Conservation (phyloP, 805 yeast genomes). For the Starmerella cellae region DNA sequence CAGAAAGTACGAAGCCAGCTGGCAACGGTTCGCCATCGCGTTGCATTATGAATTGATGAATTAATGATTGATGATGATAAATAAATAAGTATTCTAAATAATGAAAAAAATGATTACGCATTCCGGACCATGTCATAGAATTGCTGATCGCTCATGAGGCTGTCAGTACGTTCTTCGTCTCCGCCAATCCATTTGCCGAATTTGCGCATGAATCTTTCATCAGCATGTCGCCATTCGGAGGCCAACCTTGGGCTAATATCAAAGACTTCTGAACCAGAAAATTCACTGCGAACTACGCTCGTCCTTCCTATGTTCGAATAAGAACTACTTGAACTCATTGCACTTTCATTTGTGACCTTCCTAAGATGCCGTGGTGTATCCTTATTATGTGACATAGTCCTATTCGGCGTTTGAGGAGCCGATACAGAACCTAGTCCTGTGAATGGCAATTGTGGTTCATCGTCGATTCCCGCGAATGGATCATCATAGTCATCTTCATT, state of each 20-base stretch:
- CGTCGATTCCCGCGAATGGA: conserved; percentile 21
- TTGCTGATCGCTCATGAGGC: conserved; percentile 15
- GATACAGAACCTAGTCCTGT: background rate
- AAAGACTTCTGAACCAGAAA: conserved; percentile 18
- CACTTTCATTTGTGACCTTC: conserved; percentile 10
- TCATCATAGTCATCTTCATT: conserved; percentile 20
- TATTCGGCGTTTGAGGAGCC: background rate
- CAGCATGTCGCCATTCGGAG: conserved; percentile 21
- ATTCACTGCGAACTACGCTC: conserved; percentile 18
- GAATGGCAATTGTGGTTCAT: background rate
- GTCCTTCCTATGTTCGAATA: conserved; percentile 7
- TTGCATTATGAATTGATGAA: background rate
- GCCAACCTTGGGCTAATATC: conserved; percentile 13
- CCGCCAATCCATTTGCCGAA: conserved; percentile 24
- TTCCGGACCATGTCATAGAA: conserved; percentile 22
- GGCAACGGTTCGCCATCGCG: background rate
- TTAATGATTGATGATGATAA: conserved; percentile 1
- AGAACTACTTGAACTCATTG: conserved; percentile 10
- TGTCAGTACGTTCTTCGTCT: conserved; percentile 17
- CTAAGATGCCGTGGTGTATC: conserved; percentile 1
- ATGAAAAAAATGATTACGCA: conserved; percentile 1
- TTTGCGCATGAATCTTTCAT: conserved; percentile 22
- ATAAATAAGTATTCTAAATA: too few species aligned
- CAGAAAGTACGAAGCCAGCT: conserved; percentile 19
- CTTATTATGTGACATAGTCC: background rate